These are phyloP conservation scores for Umbelopsis sp. DNA, from an alignment of 192 early-diverging fungal genomes.

Conservation along the genomic window DNA sequence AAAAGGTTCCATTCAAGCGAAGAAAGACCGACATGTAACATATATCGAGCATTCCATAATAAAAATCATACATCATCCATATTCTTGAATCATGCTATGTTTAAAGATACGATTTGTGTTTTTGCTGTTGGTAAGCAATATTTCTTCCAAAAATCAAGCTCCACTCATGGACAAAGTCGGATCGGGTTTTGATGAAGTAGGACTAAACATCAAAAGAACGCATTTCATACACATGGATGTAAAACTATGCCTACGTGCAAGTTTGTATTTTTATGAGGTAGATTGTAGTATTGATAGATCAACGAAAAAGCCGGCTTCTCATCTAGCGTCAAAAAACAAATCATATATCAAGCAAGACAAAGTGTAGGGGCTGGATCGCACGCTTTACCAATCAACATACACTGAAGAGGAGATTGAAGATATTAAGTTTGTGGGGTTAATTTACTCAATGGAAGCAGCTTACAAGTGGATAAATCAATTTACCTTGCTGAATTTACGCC, in stretches of 20 bases:
- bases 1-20: slow-evolving; percentile 56
- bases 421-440: slow-evolving; percentile 4
- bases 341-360: background rate
- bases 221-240: no score
- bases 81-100: background rate
- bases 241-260: no score
- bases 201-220: no score
- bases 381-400: background rate
- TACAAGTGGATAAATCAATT: background rate
- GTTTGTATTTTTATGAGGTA: no score
- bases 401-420: slow-evolving; percentile 4
- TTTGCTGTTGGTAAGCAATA: no score
- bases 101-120: background rate
- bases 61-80: slow-evolving; percentile 1
- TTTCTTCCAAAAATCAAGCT: no score
- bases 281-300: no score
- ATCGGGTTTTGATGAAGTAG: no score
- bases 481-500: no score
- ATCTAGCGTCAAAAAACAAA: no score
- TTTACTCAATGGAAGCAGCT: background rate
- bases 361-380: background rate
- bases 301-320: no score
- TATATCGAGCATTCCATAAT: slow-evolving; percentile 8
- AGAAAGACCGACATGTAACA: slow-evolving; percentile 27
- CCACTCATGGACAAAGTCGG: no score